These are phyloP conservation scores for Calonectria leucothoes DNA, from an alignment of 2,329 filamentous ascomycete species.

Conservation along the genomic window DNA sequence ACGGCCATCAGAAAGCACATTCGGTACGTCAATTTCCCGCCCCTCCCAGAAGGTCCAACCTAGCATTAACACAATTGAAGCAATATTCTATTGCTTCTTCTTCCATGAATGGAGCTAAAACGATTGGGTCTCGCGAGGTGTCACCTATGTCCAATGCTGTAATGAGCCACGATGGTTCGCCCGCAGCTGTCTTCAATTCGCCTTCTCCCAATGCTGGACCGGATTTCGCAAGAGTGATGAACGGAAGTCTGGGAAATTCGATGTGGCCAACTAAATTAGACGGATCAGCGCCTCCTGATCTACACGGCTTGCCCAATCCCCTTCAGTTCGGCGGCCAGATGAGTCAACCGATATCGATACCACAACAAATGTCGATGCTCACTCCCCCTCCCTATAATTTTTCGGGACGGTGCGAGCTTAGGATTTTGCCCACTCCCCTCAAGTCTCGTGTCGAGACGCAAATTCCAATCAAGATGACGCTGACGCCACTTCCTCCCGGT, in stretches of 20 bases:
- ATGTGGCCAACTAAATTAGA: conserved; percentile 52
- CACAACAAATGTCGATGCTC: conserved; percentile 45
- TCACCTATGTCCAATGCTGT: conserved; percentile 66
- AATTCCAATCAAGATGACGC: conserved; percentile 85
- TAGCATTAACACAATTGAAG: conserved; percentile 50
- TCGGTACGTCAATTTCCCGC: conserved; percentile 51
- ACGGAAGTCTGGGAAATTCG: conserved; percentile 36
- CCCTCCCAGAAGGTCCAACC: background rate
- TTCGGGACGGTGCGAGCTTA: conserved; percentile 57
- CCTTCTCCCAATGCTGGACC: conserved; percentile 57
- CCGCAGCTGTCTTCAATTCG: conserved; percentile 59
- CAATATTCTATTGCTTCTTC: conserved; percentile 64
- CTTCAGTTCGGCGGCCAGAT: conserved; percentile 42
- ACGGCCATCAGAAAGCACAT: conserved; percentile 41
- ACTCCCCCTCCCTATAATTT: conserved; percentile 44
- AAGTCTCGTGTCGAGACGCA: conserved; percentile 98
- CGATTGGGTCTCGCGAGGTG: conserved; percentile 61
- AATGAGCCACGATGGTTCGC: conserved; percentile 65
- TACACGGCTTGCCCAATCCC: conserved; percentile 39
- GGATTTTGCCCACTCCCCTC: conserved; percentile 74
- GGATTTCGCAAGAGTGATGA: conserved; percentile 51
- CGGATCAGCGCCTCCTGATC: conserved; percentile 34
- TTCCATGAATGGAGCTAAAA: conserved; percentile 61
- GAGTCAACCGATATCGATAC: conserved; percentile 45
- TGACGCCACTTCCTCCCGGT: conserved; percentile 80